Evolutionary conservation across 1,139 yeast genomes (phyloP).

Genomic region (Suhomyces ambrosiae): DNA sequence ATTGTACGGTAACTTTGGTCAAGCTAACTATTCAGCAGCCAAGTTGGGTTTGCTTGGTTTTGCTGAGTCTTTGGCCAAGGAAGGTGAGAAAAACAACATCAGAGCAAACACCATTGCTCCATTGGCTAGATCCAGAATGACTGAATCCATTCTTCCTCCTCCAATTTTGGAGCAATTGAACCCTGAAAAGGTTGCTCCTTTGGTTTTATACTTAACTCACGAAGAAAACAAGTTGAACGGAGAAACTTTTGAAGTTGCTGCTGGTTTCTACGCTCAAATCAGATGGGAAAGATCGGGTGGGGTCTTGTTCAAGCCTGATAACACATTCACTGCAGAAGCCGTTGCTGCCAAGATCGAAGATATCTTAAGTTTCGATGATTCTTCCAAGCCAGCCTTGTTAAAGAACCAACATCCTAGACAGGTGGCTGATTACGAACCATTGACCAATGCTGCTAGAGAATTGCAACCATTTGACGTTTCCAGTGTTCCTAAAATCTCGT

Average conservation of each 20-base stretch:
- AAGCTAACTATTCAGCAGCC: conserved; percentile 93
- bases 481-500: conserved; percentile 53
- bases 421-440: conserved; percentile 60
- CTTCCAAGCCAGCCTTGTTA: conserved; percentile 53
- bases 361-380: conserved; percentile 60
- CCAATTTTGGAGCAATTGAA: conserved; percentile 77
- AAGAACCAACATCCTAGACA: conserved; percentile 66
- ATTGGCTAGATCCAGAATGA: conserved; percentile 94
- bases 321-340: conserved; percentile 80
- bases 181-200: conserved; percentile 89
- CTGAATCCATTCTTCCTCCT: conserved; percentile 85
- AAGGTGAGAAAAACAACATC: conserved; percentile 85
- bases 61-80: conserved; percentile 93
- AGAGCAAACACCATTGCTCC: conserved; percentile 89
- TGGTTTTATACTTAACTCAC: conserved; percentile 79
- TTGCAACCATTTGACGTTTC: conserved; percentile 59
- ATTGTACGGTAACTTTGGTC: conserved; percentile 95
- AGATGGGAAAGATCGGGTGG: conserved; percentile 96
- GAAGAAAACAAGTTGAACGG: conserved; percentile 64
- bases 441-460: conserved; percentile 53
- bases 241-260: conserved; percentile 88
- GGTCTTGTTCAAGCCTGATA: conserved; percentile 77
- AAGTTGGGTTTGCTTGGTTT: conserved; percentile 88
- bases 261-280: conserved; percentile 88
- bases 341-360: conserved; percentile 70